Percentiles rank a stretch among this genome's conserved stretches.
These are phyloP conservation scores for Hortiboletus campestris DNA, from an alignment of 768 basidiomycete genomes.

Conservation along the genomic window DNA sequence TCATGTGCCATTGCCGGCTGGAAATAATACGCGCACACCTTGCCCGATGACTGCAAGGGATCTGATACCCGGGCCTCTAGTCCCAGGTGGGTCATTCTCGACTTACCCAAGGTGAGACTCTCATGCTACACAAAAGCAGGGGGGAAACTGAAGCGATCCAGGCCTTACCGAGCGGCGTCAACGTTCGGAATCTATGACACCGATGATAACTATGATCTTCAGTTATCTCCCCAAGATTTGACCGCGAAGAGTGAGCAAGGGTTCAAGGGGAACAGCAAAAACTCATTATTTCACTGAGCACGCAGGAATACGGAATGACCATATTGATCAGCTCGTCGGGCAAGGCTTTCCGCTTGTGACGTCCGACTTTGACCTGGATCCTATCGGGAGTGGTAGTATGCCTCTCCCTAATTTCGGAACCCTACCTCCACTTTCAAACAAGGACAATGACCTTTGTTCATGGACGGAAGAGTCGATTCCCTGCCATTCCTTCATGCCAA, in stretches of 20 bases:
- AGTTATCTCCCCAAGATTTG: neutral
- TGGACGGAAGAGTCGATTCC: too few relatives aligned
- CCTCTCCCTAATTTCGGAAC: too few relatives aligned
- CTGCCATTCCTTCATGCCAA: neutral
- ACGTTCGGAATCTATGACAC: neutral
- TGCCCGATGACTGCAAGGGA: neutral
- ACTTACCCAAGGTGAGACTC: neutral
- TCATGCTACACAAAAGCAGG: neutral
- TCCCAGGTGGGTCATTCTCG: neutral
- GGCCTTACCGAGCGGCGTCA: neutral
- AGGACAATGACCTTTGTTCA: too few relatives aligned
- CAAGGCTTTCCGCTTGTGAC: neutral
- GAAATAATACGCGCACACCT: neutral
- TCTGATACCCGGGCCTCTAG: neutral
- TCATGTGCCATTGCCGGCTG: too few relatives aligned
- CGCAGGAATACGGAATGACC: neutral
- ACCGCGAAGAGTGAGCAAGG: conserved; percentile 1
- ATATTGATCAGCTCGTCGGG: neutral
- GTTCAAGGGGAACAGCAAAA: neutral
- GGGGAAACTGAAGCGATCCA: neutral
- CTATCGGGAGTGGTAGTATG: too few relatives aligned
- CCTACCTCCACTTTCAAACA: too few relatives aligned
- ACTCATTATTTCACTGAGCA: neutral
- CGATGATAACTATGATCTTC: neutral
- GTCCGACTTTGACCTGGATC: too few relatives aligned